phyloP scores from a whole-genome alignment of 2,329 filamentous ascomycete species.

The Coniochaeta sp. region DNA sequence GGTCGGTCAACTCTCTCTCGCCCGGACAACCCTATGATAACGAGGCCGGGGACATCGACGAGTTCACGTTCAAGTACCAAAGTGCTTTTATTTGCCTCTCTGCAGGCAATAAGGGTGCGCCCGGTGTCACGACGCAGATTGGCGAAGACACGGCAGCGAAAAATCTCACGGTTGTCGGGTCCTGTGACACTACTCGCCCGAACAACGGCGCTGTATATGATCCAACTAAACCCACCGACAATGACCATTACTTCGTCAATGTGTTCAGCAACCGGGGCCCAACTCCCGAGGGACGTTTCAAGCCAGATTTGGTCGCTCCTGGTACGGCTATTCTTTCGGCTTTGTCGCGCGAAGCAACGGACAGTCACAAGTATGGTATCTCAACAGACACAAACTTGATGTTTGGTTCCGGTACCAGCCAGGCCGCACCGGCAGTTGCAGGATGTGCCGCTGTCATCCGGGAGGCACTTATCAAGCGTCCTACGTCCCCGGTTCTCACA shows the following conservation, averaged over 20 bases:
- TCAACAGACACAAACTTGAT: neutral
- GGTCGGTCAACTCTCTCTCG: neutral
- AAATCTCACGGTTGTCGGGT: neutral
- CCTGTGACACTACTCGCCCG: neutral
- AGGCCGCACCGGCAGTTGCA: neutral
- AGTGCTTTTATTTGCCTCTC: neutral
- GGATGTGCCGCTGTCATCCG: neutral
- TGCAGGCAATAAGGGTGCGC: neutral
- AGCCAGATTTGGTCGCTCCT: neutral
- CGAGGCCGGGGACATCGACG: neutral
- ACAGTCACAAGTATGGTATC: neutral
- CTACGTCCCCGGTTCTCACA: neutral
- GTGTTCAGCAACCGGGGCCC: neutral
- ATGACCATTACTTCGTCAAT: neutral
- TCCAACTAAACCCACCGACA: neutral
- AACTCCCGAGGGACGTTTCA: neutral
- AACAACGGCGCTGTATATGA: neutral
- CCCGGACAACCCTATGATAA: neutral
- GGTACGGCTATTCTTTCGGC: neutral
- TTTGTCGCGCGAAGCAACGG: neutral
- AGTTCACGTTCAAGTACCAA: neutral
- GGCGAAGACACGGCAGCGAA: neutral
- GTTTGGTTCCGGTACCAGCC: neutral
- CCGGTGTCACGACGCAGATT: neutral
- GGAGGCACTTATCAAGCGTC: neutral